Evolutionary conservation across 768 basidiomycete genomes (phyloP), one percentile per base, ranked within the genome.

Genomic region (Peribolospora baueri): DNA sequence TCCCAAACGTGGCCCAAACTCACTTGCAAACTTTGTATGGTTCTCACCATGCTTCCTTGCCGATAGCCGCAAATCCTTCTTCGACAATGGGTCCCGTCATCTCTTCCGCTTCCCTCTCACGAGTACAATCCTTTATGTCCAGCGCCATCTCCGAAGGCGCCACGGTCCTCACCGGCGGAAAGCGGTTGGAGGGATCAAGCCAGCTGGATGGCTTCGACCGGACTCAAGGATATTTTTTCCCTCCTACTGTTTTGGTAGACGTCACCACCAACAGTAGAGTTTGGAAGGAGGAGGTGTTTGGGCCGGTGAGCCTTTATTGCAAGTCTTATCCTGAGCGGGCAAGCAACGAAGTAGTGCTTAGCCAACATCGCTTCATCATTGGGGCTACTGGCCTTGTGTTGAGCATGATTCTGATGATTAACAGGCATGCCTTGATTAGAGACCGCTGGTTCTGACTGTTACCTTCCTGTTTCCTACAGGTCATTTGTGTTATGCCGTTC

Each of bases 1-100:
- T 25, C 25, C 25, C 25, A 25, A 25, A 25, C 25, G 25, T 25
- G 25, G 25, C 25, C 25, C 25, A 25, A 25, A 25, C 25, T 25
- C 25, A 25, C 25, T 25, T 25, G 25, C 25, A 25, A 25, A 25
- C 25, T 25, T 25, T 25, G 25, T 25, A 25, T 25, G 25, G 25
- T 25, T 25, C 25, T 25, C 25, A 25, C 25, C 25, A 25, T 25
- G 25, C 25, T 25, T 25, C 25, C 25, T 25, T 25, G 25, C 25
- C 25, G 25, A 25, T 1, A 25, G 25, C 84, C 5, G 66, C 74
- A 48, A 82, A 85, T 61, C 76, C 74, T 3, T 68, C 70, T 56
- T 80, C 77, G 4, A 76, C 76, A 3, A 86, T 88, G 82, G 85
- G 85, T 5, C 75, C 81, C 5, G 72, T 88, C 46, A 84, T 88